Conservation (phyloP, 83 land plant species). For the Picea mariana region DNA sequence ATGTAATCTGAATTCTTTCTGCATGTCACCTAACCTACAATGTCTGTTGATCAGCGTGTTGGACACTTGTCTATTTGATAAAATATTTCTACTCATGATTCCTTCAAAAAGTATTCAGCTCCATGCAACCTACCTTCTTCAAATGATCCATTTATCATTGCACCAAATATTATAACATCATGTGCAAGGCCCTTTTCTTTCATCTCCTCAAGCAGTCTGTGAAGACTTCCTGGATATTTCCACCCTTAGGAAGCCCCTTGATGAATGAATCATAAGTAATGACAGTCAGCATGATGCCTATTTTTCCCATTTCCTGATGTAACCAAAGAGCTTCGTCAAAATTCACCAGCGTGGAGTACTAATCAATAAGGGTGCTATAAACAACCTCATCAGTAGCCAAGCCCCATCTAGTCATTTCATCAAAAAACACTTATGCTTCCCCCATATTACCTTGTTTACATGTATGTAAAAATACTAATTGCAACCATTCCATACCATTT, state of each 20-base stretch:
- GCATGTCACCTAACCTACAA: slow-evolving; percentile 34
- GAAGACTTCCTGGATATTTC: slow-evolving; percentile 45
- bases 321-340: slow-evolving; percentile 29
- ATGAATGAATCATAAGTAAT: slow-evolving; percentile 48
- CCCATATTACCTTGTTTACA: slow-evolving; percentile 34
- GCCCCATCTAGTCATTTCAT: slow-evolving; percentile 48
- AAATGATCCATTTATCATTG: slow-evolving; percentile 54
- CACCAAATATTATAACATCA: slow-evolving; percentile 54
- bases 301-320: slow-evolving; percentile 34
- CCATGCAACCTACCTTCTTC: slow-evolving; percentile 42
- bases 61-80: slow-evolving; percentile 49
- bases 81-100: slow-evolving; percentile 39
- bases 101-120: slow-evolving; percentile 41
- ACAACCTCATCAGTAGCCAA: slow-evolving; percentile 41
- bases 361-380: slow-evolving; percentile 55
- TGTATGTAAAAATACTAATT: slow-evolving; percentile 40
- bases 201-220: slow-evolving; percentile 42
- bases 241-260: slow-evolving; percentile 33
- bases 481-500: slow-evolving; percentile 31
- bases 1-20: slow-evolving; percentile 31
- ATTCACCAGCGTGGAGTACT: slow-evolving; percentile 37
- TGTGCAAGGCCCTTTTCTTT: slow-evolving; percentile 36
- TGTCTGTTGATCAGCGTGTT: slow-evolving; percentile 54
- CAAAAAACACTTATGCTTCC: slow-evolving; percentile 48
- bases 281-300: slow-evolving; percentile 25